Evolutionary conservation across 805 yeast genomes (phyloP).

Genomic region (Babjeviella inositovora): DNA sequence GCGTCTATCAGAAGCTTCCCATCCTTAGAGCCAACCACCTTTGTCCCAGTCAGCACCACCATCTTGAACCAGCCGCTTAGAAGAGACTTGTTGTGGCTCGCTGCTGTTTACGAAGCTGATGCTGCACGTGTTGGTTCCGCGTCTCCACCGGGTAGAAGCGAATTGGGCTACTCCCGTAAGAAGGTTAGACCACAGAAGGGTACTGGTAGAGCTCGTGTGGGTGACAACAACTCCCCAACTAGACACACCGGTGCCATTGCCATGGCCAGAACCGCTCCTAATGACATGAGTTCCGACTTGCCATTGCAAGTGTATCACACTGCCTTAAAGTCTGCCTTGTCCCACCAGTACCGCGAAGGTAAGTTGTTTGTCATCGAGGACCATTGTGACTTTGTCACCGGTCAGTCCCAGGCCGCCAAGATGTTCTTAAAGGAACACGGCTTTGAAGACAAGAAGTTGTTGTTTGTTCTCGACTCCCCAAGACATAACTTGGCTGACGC

Average conservation of each 20-base stretch:
- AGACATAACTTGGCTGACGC: constrained; percentile 46
- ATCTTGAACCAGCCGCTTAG: constrained; percentile 65
- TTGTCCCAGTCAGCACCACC: constrained; percentile 62
- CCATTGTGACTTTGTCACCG: constrained; percentile 20
- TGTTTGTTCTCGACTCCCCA: constrained; percentile 51
- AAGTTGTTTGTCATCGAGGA: constrained; percentile 57
- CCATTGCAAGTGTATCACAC: constrained; percentile 57
- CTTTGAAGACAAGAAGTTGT: constrained; percentile 32
- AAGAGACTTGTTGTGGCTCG: constrained; percentile 87
- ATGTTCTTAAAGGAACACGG: constrained; percentile 31
- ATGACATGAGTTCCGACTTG: constrained; percentile 68
- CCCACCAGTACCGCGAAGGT: constrained; percentile 68
- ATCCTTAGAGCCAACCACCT: constrained; percentile 68
- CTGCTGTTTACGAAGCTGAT: constrained; percentile 87
- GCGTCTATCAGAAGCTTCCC: constrained; percentile 78
- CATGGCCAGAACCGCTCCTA: constrained; percentile 79
- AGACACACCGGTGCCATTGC: constrained; percentile 86
- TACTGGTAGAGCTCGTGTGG: constrained; percentile 86
- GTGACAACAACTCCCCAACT: constrained; percentile 90
- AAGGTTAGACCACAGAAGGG: constrained; percentile 88
- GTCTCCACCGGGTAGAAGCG: constrained; percentile 75
- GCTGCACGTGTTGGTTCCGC: constrained; percentile 79
- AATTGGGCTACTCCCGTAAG: constrained; percentile 69
- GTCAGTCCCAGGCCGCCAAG: constrained; percentile 26
- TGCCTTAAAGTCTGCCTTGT: constrained; percentile 73